These are phyloP conservation scores for Bimuria novae-zelandiae DNA, from an alignment of 2,329 filamentous ascomycete genomes.

Conservation along the genomic window DNA sequence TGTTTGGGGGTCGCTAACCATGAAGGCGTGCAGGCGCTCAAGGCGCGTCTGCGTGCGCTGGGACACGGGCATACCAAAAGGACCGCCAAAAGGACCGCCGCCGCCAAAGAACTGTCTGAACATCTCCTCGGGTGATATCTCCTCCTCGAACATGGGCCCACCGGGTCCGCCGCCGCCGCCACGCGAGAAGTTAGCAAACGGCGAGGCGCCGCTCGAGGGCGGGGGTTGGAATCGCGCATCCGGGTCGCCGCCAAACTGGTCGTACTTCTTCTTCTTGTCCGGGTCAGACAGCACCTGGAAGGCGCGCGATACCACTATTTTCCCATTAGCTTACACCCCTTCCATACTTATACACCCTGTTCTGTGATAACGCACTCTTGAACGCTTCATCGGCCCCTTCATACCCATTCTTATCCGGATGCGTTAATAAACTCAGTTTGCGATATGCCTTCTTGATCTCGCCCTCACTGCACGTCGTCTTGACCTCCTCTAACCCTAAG, in stretches of 20 bases:
- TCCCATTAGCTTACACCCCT: slow-evolving; percentile 6
- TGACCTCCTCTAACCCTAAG: slow-evolving; percentile 70
- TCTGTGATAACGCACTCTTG: slow-evolving; percentile 63
- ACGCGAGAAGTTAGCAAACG: slow-evolving; percentile 66
- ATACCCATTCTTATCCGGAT: slow-evolving; percentile 98
- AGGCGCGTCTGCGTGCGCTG: neutral
- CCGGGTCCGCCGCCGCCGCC: slow-evolving; percentile 58
- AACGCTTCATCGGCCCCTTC: slow-evolving; percentile 96
- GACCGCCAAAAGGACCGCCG: slow-evolving; percentile 64
- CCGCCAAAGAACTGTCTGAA: slow-evolving; percentile 97
- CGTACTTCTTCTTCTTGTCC: slow-evolving; percentile 88
- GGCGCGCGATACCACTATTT: slow-evolving; percentile 79
- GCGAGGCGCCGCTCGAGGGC: slow-evolving; percentile 57
- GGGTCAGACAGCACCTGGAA: slow-evolving; percentile 92
- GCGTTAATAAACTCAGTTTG: slow-evolving; percentile 89
- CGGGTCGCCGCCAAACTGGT: slow-evolving; percentile 88
- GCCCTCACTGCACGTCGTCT: slow-evolving; percentile 69
- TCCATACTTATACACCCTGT: slow-evolving; percentile 5
- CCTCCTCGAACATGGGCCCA: slow-evolving; percentile 77
- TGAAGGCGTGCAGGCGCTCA: slow-evolving; percentile 8
- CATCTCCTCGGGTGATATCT: slow-evolving; percentile 94
- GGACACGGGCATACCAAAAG: slow-evolving; percentile 61
- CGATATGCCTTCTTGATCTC: slow-evolving; percentile 99
- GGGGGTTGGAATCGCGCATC: slow-evolving; percentile 79
- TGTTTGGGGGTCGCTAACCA: slow-evolving; percentile 8